These are phyloP conservation scores for Trichoderma sp. DNA, from an alignment of 2,329 filamentous ascomycete genomes.

Conservation along the genomic window DNA sequence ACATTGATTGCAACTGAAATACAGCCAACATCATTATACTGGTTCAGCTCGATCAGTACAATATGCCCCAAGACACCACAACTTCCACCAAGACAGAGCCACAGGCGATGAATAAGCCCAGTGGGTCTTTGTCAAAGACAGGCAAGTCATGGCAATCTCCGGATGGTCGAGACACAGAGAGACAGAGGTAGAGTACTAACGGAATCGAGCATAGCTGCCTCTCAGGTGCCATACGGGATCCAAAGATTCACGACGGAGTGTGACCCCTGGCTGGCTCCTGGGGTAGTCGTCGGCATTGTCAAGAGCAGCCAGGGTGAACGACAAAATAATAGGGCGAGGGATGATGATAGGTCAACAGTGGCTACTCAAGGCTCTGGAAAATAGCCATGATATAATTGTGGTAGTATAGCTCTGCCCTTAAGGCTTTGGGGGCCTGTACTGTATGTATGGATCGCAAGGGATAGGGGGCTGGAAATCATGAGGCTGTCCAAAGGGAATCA, in stretches of 20 bases:
- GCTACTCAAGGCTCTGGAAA: conserved; percentile 17
- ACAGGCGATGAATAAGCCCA: background rate
- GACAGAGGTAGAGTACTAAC: background rate
- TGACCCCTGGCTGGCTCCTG: conserved; percentile 9
- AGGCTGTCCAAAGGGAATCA: background rate
- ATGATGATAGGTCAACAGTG: conserved; percentile 13
- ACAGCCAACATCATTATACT: background rate
- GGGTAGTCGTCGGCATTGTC: conserved; percentile 4
- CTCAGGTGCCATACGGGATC: conserved; percentile 12
- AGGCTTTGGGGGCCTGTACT: background rate
- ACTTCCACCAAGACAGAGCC: background rate
- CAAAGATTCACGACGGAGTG: conserved; percentile 12
- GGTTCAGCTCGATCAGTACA: background rate
- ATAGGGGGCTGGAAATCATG: background rate
- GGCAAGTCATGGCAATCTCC: conserved; percentile 1
- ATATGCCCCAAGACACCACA: conserved; percentile 4
- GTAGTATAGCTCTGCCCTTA: background rate
- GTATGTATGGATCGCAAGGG: background rate
- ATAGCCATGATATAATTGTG: background rate
- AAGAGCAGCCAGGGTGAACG: background rate
- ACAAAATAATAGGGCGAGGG: background rate
- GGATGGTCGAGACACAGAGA: background rate
- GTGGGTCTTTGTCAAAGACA: background rate
- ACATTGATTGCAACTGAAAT: background rate
- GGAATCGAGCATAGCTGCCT: background rate